These are phyloP conservation scores for Bryoglossum gracile DNA, from an alignment of 495 filamentous ascomycete genomes.

Conservation along the genomic window DNA sequence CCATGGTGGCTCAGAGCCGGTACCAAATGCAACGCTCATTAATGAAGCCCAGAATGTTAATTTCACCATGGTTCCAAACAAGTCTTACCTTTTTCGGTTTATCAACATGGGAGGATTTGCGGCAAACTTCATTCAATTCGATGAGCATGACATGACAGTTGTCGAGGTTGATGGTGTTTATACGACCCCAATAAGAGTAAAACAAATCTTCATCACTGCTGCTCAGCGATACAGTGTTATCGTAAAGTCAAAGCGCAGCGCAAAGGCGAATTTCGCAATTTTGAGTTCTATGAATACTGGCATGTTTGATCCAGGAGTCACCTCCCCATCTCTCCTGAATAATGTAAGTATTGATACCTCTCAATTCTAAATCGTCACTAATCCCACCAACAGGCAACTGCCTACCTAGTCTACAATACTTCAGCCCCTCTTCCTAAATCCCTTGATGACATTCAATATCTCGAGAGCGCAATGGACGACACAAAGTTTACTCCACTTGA, in stretches of 20 bases:
- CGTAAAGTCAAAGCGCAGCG: conserved; percentile 41
- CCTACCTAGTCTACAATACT: conserved; percentile 7
- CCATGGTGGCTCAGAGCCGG: conserved; percentile 48
- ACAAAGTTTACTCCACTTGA: conserved; percentile 2
- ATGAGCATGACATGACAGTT: conserved; percentile 53
- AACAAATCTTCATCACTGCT: conserved; percentile 46
- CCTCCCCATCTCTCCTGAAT: neutral
- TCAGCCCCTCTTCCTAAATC: neutral
- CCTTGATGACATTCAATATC: neutral
- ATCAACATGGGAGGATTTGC: conserved; percentile 62
- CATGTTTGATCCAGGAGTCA: conserved; percentile 15
- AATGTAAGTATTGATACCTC: too few species aligned
- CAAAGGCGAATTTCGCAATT: conserved; percentile 7
- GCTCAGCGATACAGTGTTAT: conserved; percentile 35
- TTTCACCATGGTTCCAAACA: conserved; percentile 53
- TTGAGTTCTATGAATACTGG: conserved; percentile 43
- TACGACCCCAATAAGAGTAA: conserved; percentile 46
- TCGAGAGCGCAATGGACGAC: neutral
- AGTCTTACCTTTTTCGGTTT: conserved; percentile 71
- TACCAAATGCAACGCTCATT: conserved; percentile 59
- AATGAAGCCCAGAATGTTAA: conserved; percentile 55
- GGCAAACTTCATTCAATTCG: conserved; percentile 61
- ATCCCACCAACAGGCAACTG: neutral
- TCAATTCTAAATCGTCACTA: too few species aligned
- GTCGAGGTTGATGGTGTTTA: conserved; percentile 49